Conservation (phyloP, 202 grass and related monocot genomes). For the Panicum hallii region DNA sequence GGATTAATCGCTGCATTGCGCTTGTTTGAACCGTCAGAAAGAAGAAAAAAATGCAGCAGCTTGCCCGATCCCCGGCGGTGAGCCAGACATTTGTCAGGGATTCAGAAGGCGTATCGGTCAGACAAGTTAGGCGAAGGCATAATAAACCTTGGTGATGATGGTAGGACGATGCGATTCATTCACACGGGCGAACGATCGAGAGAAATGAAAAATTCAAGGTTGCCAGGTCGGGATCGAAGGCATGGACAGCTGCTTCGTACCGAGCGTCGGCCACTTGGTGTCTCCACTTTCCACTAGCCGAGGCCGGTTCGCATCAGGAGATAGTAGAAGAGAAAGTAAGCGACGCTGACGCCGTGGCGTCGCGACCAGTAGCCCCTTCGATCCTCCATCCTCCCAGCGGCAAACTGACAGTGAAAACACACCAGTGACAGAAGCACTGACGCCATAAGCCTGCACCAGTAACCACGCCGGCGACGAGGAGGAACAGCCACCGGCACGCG, state of each 20-base stretch:
- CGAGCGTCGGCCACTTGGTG: background rate
- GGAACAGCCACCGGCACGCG: background rate
- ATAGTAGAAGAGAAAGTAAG: background rate
- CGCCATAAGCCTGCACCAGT: background rate
- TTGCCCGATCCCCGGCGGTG: background rate
- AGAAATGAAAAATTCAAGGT: background rate
- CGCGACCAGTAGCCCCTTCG: background rate
- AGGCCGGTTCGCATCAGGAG: background rate
- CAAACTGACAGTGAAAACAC: background rate
- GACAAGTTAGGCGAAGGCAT: background rate
- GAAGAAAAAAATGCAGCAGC: too few species aligned
- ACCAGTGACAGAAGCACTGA: constrained; percentile 8
- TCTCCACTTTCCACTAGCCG: background rate
- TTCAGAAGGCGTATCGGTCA: background rate
- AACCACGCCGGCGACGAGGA: too few species aligned
- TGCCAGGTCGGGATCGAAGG: background rate
- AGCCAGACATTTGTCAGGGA: background rate
- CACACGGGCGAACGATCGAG: background rate
- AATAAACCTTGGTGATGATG: background rate
- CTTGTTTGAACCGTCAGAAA: background rate
- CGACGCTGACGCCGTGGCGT: background rate
- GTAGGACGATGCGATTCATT: background rate
- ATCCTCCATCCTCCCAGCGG: background rate
- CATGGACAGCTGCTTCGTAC: background rate
- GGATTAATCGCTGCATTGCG: too few species aligned